Conservation (phyloP, 805 yeast genomes). For the Lipomyces lipofer region DNA sequence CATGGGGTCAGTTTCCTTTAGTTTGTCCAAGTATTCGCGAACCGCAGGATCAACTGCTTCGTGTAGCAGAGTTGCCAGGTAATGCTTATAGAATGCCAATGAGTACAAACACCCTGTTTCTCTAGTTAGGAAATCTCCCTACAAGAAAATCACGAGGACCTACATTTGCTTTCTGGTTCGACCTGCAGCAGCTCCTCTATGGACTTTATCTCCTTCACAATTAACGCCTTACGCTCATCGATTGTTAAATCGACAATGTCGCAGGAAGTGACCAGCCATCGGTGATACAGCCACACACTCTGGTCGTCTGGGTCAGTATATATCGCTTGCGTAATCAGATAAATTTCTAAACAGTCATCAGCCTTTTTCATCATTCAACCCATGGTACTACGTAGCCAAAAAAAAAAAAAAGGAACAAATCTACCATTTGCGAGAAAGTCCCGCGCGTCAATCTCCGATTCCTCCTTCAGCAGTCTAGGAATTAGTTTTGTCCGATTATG, state of each 20-base stretch:
- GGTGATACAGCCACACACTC: slow-evolving; percentile 85
- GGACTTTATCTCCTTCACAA: slow-evolving; percentile 49
- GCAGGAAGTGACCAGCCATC: slow-evolving; percentile 62
- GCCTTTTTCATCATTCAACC: too few relatives aligned
- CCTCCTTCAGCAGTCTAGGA: slow-evolving; percentile 48
- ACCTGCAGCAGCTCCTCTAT: slow-evolving; percentile 67
- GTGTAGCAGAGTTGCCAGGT: slow-evolving; percentile 34
- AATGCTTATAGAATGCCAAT: slow-evolving; percentile 47
- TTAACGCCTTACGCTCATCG: slow-evolving; percentile 43
- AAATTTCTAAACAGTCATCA: slow-evolving; percentile 56
- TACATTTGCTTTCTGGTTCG: slow-evolving; percentile 66
- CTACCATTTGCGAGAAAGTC: slow-evolving; percentile 22
- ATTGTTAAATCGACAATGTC: slow-evolving; percentile 37
- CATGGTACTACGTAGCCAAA: too few relatives aligned
- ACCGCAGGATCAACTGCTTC: slow-evolving; percentile 28
- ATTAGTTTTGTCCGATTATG: slow-evolving; percentile 79
- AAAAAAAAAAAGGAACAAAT: slow-evolving; percentile 34
- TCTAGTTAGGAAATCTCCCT: slow-evolving; percentile 42
- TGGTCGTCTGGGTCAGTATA: slow-evolving; percentile 94
- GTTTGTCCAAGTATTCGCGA: slow-evolving; percentile 43
- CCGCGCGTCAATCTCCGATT: slow-evolving; percentile 32
- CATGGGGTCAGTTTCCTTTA: slow-evolving; percentile 63
- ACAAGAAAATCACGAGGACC: slow-evolving; percentile 32
- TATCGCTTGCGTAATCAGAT: slow-evolving; percentile 75
- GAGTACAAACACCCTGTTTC: slow-evolving; percentile 61